Conservation (phyloP, 306 rosid species). For the Sphenostylis stenocarpa region DNA sequence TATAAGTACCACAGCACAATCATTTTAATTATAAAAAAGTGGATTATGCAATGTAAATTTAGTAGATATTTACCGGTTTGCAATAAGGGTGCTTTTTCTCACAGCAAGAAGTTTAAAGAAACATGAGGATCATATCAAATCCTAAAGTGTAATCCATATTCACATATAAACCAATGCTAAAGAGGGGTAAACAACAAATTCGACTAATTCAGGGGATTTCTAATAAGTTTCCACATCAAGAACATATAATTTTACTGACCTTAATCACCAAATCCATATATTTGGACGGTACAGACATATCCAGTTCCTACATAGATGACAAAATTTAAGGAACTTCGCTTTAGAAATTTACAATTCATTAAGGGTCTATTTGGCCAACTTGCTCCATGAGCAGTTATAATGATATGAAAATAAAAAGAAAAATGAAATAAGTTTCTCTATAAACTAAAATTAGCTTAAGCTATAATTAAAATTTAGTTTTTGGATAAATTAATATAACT, state of each 20-base stretch:
- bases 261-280: conserved; percentile 23
- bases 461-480: neutral
- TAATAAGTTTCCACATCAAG: neutral
- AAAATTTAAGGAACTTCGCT: neutral
- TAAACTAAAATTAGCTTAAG: neutral
- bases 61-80: neutral
- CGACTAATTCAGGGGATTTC: neutral
- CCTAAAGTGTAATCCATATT: neutral
- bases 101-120: neutral
- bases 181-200: neutral
- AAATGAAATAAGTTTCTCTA: neutral
- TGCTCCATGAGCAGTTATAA: too few species aligned
- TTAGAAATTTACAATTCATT: conserved; percentile 1
- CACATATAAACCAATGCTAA: neutral
- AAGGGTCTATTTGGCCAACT: neutral
- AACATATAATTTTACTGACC: conserved; percentile 36
- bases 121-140: neutral
- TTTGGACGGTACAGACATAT: conserved; percentile 30
- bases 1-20: neutral
- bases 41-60: neutral
- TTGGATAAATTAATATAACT: too few species aligned
- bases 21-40: neutral
- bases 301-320: conserved; percentile 25
- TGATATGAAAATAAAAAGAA: too few species aligned
- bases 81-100: neutral